phyloP scores from a whole-genome alignment of 495 filamentous ascomycete species.

The Hyaloscypha variabilis region DNA sequence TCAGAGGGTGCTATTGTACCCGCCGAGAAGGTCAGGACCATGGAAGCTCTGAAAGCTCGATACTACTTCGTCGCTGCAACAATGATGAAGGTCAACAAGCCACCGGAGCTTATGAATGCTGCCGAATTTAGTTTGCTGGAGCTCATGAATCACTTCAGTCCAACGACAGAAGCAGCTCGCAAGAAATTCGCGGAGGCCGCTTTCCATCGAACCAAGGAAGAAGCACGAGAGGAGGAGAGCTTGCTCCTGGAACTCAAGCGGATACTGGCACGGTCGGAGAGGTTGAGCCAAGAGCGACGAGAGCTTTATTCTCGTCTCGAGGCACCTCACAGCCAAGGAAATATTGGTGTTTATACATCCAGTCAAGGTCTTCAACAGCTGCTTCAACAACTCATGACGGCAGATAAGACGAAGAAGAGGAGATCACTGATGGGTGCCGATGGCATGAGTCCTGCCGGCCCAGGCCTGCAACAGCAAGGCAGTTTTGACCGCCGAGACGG shows the following conservation, averaged over 20 bases:
- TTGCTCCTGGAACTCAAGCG: slow-evolving; percentile 87
- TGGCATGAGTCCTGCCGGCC: slow-evolving; percentile 43
- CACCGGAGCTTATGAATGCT: slow-evolving; percentile 80
- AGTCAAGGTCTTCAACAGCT: slow-evolving; percentile 78
- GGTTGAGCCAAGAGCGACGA: slow-evolving; percentile 80
- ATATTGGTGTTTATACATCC: slow-evolving; percentile 73
- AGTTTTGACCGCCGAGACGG: slow-evolving; percentile 56
- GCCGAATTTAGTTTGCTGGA: slow-evolving; percentile 81
- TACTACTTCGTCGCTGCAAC: slow-evolving; percentile 86
- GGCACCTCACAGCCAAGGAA: slow-evolving; percentile 67
- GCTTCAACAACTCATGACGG: slow-evolving; percentile 73
- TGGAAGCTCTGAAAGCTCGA: slow-evolving; percentile 90
- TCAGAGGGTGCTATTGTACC: slow-evolving; percentile 46
- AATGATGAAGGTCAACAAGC: slow-evolving; percentile 82
- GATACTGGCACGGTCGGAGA: slow-evolving; percentile 79
- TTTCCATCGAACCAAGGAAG: slow-evolving; percentile 77
- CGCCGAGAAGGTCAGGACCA: slow-evolving; percentile 54
- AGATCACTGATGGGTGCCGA: slow-evolving; percentile 65
- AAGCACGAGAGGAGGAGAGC: slow-evolving; percentile 88
- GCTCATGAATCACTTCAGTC: slow-evolving; percentile 82
- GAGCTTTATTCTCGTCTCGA: slow-evolving; percentile 91
- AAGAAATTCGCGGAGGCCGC: slow-evolving; percentile 83
- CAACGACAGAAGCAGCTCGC: slow-evolving; percentile 70
- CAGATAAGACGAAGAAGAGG: slow-evolving; percentile 87
- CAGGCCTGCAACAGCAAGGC: slow-evolving; percentile 33